Percentiles rank a stretch among this genome's conserved stretches.
Conservation (phyloP, 352 stramenopile species). For the Phytophthora pini region DNA sequence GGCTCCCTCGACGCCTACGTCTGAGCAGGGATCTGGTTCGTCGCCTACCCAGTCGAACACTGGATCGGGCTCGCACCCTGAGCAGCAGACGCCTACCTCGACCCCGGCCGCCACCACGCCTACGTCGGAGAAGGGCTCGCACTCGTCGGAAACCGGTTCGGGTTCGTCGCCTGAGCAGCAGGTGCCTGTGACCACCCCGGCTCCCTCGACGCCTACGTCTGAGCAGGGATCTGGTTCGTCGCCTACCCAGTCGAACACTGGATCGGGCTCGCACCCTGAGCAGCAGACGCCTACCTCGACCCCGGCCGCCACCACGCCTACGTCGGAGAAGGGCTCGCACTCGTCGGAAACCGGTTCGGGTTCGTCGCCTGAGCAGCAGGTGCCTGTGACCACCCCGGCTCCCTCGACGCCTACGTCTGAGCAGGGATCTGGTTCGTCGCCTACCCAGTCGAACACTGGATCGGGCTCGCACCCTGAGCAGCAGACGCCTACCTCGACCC, state of each 20-base stretch:
- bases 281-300: conserved; percentile 2
- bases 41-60: neutral
- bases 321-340: neutral
- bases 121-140: neutral
- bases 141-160: neutral
- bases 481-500: conserved; percentile 14
- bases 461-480: conserved; percentile 14
- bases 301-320: conserved; percentile 2
- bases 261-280: neutral
- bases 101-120: conserved; percentile 3
- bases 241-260: neutral
- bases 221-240: conserved; percentile 1
- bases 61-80: conserved; percentile 10
- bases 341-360: neutral
- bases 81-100: conserved; percentile 9
- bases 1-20: conserved; percentile 5
- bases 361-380: conserved; percentile 4
- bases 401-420: conserved; percentile 3
- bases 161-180: conserved; percentile 10
- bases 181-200: conserved; percentile 1
- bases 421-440: neutral
- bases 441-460: neutral
- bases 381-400: conserved; percentile 1
- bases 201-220: neutral
- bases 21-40: neutral